Percentiles rank a stretch among this genome's conserved stretches.
phyloP scores from a whole-genome alignment of 2,329 filamentous ascomycete species.

The Lasiodiplodia theobromae region DNA sequence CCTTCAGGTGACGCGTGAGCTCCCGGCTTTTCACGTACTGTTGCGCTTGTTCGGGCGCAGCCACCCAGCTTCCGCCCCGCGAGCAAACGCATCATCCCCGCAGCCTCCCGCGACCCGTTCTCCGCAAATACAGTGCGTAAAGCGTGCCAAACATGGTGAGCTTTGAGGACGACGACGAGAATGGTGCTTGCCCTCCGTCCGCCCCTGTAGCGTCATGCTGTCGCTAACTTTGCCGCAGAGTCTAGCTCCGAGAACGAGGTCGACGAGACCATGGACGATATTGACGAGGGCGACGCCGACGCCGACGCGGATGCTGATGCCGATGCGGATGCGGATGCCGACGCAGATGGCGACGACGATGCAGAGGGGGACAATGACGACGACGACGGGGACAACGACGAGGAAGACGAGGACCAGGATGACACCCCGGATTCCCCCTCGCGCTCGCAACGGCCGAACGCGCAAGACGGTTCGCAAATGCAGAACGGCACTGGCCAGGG shows the following conservation, averaged over 20 bases:
- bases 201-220: background rate
- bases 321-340: constrained; percentile 46
- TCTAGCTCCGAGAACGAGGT: constrained; percentile 52
- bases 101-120: constrained; percentile 21
- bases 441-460: constrained; percentile 44
- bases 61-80: background rate
- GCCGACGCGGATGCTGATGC: constrained; percentile 46
- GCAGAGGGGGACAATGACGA: constrained; percentile 43
- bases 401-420: constrained; percentile 51
- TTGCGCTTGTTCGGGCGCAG: background rate
- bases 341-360: constrained; percentile 45
- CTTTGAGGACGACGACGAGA: constrained; percentile 57
- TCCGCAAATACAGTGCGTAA: constrained; percentile 13
- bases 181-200: constrained; percentile 44
- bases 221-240: constrained; percentile 41
- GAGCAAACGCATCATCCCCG: constrained; percentile 24
- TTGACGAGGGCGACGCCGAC: constrained; percentile 49
- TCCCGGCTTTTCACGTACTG: background rate
- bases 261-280: constrained; percentile 54
- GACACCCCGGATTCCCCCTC: constrained; percentile 53
- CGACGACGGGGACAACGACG: constrained; percentile 47
- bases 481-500: constrained; percentile 37
- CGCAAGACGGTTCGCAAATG: constrained; percentile 36
- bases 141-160: constrained; percentile 37
- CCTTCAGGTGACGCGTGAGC: background rate